A percentile compares a stretch with the other conserved stretches of the same genome.
These are phyloP conservation scores for Borovskyia barvae DNA, from an alignment of 208 protist species.

Conservation along the genomic window DNA sequence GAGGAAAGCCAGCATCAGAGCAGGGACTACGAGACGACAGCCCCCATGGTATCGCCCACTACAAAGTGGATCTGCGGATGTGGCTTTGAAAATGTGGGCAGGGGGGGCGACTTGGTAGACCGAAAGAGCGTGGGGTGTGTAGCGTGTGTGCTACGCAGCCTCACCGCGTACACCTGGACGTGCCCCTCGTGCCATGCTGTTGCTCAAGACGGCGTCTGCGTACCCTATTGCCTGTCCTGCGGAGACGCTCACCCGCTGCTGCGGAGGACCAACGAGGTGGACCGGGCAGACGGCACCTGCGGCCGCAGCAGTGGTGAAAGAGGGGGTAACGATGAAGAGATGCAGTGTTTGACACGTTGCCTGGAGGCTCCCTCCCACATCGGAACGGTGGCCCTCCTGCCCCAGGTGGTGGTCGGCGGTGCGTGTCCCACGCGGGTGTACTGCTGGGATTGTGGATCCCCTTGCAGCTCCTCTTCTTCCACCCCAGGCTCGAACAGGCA, in stretches of 20 bases:
- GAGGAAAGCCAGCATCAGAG: neutral
- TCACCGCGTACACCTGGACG: slow-evolving; percentile 42
- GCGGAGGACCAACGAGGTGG: neutral
- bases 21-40: neutral
- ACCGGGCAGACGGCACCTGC: neutral
- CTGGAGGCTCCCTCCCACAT: neutral
- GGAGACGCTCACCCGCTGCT: slow-evolving; percentile 47
- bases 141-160: slow-evolving; percentile 38
- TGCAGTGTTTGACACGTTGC: neutral
- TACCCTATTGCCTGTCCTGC: slow-evolving; percentile 53
- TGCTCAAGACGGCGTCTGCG: slow-evolving; percentile 26
- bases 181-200: slow-evolving; percentile 48
- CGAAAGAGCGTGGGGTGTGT: slow-evolving; percentile 17
- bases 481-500: no score
- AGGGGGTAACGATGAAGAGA: neutral
- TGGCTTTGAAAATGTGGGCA: slow-evolving; percentile 20
- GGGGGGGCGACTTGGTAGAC: neutral
- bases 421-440: neutral
- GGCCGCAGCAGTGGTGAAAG: neutral
- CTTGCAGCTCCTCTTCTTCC: no score
- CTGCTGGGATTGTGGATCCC: slow-evolving; percentile 9
- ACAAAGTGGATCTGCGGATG: slow-evolving; percentile 42
- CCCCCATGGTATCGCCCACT: no score
- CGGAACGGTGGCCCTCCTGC: neutral
- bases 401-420: neutral